Base-by-base conservation (phyloP, 1,139 yeast species). In the Yamadazyma trypodendri region DNA sequence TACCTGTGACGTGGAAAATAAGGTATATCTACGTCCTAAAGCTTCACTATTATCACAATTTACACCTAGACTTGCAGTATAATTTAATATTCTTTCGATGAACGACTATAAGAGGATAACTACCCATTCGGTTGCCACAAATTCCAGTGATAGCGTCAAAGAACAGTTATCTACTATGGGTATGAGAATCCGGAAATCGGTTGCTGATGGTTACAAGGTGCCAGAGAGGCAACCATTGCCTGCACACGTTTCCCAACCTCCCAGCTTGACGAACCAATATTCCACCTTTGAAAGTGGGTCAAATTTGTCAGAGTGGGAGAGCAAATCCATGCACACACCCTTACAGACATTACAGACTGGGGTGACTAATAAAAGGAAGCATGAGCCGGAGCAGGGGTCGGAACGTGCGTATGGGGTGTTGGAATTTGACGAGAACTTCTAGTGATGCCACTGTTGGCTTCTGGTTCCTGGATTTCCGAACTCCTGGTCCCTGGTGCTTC, bases 181-280 rank as follows among this genome's bases (percentile, higher is more conserved):
- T 0, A 82, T 81, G 87, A 68, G 87, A 45, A 77, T 83, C 46
- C 72, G 92, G 53, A 80, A 81, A 51, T 72, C 84, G 2, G 79
- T 83, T 2, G 68, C 77, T 32, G 81, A 80, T 33, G 89, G 88
- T 0, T 81, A 81, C 58, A 63, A 51, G 37, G 56, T 35, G 2
- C 41, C 44, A 17, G 40, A 44, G 37, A 67, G 88, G 51, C 73
- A 72, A 3, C 81, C 84, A 1, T 58, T 82, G 38, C 87, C 87
- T 3, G 44, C 59, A 7, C 66, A 65, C 42, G 37, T 56, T 13
- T 46, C 40, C n/a, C 57, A 56, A 40, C 75, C 75, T 6, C 76
- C 76, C 2, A 50, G 63, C 2, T 61, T 70, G 48, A 56, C 68
- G 31, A 65, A 53, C 28, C 52, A 49, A 5, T 73, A 67, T 8